phyloP scores from a whole-genome alignment of 2,329 filamentous ascomycete genomes.

The Furcasterigmium sp. region DNA sequence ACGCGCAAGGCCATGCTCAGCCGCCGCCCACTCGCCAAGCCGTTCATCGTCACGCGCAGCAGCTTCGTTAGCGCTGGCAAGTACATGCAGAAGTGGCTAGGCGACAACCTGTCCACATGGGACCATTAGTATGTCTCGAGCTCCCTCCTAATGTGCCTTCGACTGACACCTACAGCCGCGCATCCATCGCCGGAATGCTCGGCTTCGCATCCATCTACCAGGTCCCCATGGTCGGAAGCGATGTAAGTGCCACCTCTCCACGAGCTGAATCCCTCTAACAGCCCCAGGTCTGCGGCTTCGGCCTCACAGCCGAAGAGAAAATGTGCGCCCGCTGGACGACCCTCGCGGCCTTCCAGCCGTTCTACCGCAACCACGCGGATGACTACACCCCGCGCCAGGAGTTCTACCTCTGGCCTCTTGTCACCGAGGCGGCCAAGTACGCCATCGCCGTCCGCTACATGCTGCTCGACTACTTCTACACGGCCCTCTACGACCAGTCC shows the following conservation, averaged over 20 bases:
- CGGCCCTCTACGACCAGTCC: conserved; percentile 63
- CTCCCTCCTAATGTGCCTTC: not conserved
- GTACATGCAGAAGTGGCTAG: conserved; percentile 78
- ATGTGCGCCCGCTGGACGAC: conserved; percentile 73
- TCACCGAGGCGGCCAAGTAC: conserved; percentile 56
- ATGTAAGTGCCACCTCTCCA: conserved; percentile 28
- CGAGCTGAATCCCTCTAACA: not conserved
- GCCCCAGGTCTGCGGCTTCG: conserved; percentile 56
- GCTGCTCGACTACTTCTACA: conserved; percentile 72
- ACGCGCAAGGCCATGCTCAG: conserved; percentile 66
- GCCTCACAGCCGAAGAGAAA: conserved; percentile 60
- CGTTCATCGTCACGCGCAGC: conserved; percentile 78
- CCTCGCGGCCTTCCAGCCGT: conserved; percentile 68
- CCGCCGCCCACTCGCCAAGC: conserved; percentile 63
- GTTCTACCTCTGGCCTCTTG: conserved; percentile 64
- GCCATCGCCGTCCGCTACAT: conserved; percentile 69
- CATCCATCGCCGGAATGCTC: not conserved
- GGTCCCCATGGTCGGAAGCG: conserved; percentile 71
- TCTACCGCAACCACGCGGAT: conserved; percentile 72
- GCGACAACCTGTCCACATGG: conserved; percentile 68
- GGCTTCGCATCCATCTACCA: conserved; percentile 3
- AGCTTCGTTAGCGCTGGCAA: conserved; percentile 75
- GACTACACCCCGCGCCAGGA: conserved; percentile 60
- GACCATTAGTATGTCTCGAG: conserved; percentile 13
- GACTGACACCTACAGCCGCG: not conserved